Evolutionary conservation across 2,329 filamentous ascomycete genomes (phyloP).

Genomic region (Zymoseptoria pseudotritici): DNA sequence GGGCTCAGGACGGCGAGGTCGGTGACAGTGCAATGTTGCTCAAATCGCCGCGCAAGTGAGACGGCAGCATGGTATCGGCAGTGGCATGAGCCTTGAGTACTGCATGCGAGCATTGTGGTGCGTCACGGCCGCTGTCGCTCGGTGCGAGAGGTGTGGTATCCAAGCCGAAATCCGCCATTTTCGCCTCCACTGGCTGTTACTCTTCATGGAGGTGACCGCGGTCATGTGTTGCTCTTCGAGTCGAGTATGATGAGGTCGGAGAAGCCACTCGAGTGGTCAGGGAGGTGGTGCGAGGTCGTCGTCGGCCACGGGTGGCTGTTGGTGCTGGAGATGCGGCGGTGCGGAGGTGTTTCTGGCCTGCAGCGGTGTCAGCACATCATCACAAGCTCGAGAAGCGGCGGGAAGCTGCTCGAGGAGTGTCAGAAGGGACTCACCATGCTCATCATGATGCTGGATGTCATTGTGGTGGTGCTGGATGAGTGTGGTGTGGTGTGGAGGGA

Average conservation of each 20-base stretch:
- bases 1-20: neutral
- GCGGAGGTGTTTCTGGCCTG: neutral
- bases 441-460: neutral
- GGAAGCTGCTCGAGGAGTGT: neutral
- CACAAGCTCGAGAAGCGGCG: neutral
- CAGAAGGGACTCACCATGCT: neutral
- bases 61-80: neutral
- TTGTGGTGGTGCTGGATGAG: neutral
- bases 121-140: no score
- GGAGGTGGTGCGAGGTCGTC: neutral
- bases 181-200: neutral
- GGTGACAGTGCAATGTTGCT: neutral
- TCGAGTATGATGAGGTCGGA: neutral
- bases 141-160: neutral
- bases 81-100: neutral
- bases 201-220: neutral
- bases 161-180: neutral
- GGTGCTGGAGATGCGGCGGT: neutral
- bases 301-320: neutral
- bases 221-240: neutral
- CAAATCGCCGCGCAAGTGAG: neutral
- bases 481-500: neutral
- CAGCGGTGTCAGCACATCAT: neutral
- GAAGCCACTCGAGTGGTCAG: neutral
- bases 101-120: neutral